A percentile compares a stretch with the other conserved stretches of the same genome.
These are phyloP conservation scores for Chlorella variabilis DNA, from an alignment of 163 green algal genomes.

Conservation along the genomic window DNA sequence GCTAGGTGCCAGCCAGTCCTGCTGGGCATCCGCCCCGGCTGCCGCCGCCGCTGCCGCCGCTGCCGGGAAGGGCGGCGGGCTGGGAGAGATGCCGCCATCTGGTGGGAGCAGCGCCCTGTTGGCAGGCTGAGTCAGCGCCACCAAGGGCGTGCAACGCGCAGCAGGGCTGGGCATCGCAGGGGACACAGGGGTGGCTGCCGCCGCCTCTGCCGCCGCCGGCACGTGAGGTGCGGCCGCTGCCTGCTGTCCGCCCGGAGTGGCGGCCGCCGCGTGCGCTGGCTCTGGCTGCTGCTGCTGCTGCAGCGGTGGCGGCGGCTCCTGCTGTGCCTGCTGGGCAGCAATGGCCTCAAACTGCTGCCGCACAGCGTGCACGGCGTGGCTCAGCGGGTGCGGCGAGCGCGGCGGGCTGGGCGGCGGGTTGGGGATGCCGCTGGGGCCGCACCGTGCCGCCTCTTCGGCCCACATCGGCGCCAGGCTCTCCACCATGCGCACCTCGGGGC, in stretches of 20 bases:
- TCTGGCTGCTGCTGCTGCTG: no score
- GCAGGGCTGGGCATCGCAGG: background rate
- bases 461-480: conserved; percentile 85
- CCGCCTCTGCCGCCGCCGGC: no score
- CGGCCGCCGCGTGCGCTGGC: background rate
- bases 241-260: background rate
- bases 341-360: conserved; percentile 61
- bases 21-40: background rate
- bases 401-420: conserved; percentile 57
- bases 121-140: conserved; percentile 50
- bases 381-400: conserved; percentile 58
- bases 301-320: background rate
- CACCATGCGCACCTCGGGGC: conserved; percentile 66
- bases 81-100: background rate
- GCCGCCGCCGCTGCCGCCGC: background rate
- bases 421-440: conserved; percentile 51
- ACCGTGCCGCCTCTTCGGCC: conserved; percentile 76
- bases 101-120: conserved; percentile 29
- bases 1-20: background rate
- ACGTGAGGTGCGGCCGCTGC: no score
- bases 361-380: conserved; percentile 61
- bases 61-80: background rate
- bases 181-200: background rate
- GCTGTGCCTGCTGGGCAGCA: conserved; percentile 4
- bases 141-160: conserved; percentile 13